Conservation (phyloP, 441 rosid genomes). For the Omphalea diandra region DNA sequence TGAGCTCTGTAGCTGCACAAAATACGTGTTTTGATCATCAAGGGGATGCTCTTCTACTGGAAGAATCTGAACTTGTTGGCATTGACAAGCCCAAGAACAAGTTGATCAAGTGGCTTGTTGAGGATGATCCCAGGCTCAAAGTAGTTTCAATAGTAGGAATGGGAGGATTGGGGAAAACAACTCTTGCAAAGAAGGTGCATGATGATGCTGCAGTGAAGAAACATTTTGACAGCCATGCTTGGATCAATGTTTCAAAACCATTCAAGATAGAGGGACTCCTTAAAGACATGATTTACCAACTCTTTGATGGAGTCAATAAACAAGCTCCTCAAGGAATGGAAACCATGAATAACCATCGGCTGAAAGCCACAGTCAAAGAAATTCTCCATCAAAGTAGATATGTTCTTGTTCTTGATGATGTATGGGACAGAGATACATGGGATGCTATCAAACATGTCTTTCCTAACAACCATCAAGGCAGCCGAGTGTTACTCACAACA, state of each 20-base stretch:
- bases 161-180: constrained; percentile 33
- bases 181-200: constrained; percentile 22
- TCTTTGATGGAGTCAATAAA: not conserved
- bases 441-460: not conserved
- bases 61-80: constrained; percentile 33
- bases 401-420: constrained; percentile 10
- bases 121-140: constrained; percentile 1
- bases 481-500: constrained; percentile 6
- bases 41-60: constrained; percentile 21
- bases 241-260: constrained; percentile 18
- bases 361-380: not conserved
- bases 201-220: constrained; percentile 21
- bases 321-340: constrained; percentile 2
- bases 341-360: not conserved
- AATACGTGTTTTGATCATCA: no score
- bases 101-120: constrained; percentile 22
- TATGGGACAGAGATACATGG: constrained; percentile 1
- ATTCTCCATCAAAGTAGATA: constrained; percentile 2
- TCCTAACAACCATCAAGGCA: constrained; percentile 1
- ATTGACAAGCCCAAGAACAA: constrained; percentile 18
- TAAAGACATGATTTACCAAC: not conserved
- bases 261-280: constrained; percentile 1
- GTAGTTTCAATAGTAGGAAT: constrained; percentile 30
- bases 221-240: constrained; percentile 7
- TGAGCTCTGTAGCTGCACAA: constrained; percentile 14